A percentile compares a stretch with the other conserved stretches of the same genome.
Evolutionary conservation across 108 stramenopile species (phyloP).

Genomic region (Parietichytrium sp.): DNA sequence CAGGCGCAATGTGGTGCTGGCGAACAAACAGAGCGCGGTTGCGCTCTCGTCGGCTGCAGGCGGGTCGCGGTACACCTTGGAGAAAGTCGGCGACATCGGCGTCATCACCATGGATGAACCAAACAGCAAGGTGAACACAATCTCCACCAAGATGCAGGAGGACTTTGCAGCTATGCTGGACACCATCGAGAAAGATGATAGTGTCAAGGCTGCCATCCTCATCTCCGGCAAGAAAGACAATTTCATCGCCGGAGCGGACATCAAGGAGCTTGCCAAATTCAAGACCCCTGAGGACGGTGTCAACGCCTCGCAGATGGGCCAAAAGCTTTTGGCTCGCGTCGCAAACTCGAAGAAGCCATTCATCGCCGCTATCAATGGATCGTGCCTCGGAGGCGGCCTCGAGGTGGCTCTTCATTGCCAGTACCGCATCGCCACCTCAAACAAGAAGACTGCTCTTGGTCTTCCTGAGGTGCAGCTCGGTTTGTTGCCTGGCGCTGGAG

Average conservation of each 20-base stretch:
- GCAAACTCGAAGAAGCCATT: constrained; percentile 77
- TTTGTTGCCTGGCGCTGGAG: constrained; percentile 93
- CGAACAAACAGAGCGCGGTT: too few relatives aligned
- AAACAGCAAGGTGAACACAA: constrained; percentile 84
- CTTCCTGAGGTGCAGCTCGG: constrained; percentile 98
- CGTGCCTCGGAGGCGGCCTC: constrained; percentile 93
- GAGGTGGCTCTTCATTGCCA: constrained; percentile 99
- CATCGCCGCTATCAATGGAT: constrained; percentile 93
- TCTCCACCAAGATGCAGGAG: constrained; percentile 76
- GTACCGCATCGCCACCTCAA: constrained; percentile 90
- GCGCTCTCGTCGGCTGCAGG: not conserved
- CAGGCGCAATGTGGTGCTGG: too few relatives aligned
- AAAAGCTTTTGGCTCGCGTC: constrained; percentile 75
- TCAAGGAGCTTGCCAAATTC: constrained; percentile 87
- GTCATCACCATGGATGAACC: constrained; percentile 86
- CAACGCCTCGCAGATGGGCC: constrained; percentile 73
- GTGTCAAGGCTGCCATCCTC: constrained; percentile 89
- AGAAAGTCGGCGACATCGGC: constrained; percentile 71
- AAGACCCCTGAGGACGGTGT: constrained; percentile 77
- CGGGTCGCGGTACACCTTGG: constrained; percentile 15
- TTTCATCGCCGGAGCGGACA: constrained; percentile 99
- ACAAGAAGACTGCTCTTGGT: constrained; percentile 84
- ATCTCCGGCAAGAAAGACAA: constrained; percentile 88
- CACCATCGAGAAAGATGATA: constrained; percentile 46
- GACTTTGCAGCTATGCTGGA: constrained; percentile 67